Conservation (phyloP, 129 eudicot species). For the Artemisia tridentata region DNA sequence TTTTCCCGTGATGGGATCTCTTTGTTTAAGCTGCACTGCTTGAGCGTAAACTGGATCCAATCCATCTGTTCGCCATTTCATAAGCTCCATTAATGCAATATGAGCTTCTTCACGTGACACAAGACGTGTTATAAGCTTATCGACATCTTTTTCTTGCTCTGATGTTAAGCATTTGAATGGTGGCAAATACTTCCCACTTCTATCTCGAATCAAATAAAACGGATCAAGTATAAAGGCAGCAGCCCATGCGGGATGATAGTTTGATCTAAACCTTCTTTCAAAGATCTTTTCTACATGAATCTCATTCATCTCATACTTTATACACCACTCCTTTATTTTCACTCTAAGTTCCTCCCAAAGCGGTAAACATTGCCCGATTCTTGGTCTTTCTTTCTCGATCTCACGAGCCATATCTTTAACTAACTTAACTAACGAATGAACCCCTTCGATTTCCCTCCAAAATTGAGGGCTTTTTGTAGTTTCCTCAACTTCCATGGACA, state of each 20-base stretch:
- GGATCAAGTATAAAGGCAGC: constrained; percentile 94
- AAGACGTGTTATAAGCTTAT: constrained; percentile 73
- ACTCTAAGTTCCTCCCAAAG: constrained; percentile 82
- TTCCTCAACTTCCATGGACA: constrained; percentile 60
- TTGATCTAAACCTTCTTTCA: constrained; percentile 65
- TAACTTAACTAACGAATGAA: constrained; percentile 56
- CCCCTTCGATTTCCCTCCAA: constrained; percentile 89
- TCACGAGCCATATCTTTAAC: constrained; percentile 60
- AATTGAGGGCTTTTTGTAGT: constrained; percentile 60
- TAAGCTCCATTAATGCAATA: constrained; percentile 79
- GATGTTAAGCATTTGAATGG: constrained; percentile 77
- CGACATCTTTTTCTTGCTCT: constrained; percentile 89
- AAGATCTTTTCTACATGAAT: constrained; percentile 57
- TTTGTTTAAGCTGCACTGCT: constrained; percentile 83
- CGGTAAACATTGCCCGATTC: constrained; percentile 83
- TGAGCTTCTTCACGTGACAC: constrained; percentile 86
- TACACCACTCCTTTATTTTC: constrained; percentile 73
- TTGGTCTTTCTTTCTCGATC: constrained; percentile 65
- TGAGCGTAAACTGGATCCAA: constrained; percentile 92
- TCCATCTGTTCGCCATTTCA: constrained; percentile 97
- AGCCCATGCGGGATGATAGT: constrained; percentile 94
- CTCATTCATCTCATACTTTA: constrained; percentile 58
- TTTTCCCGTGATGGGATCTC: constrained; percentile 73
- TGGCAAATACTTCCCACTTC: constrained; percentile 82
- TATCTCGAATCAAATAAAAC: constrained; percentile 59